These are phyloP conservation scores for Penicillium bovifimosum DNA, from an alignment of 495 filamentous ascomycete genomes.

Conservation along the genomic window DNA sequence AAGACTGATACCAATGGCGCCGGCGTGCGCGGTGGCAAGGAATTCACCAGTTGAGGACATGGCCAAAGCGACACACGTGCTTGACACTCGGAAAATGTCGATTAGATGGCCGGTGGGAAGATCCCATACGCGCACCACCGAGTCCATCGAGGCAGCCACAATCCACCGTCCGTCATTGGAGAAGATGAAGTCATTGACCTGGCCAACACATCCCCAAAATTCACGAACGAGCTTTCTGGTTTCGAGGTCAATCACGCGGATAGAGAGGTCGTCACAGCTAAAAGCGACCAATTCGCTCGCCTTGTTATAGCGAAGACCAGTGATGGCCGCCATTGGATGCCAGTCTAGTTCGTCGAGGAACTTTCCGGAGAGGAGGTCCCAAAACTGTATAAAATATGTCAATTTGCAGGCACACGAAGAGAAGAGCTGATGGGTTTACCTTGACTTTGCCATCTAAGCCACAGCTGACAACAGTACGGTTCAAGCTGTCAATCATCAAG, in stretches of 20 bases:
- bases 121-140: slow-evolving; percentile 85
- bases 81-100: slow-evolving; percentile 73
- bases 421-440: slow-evolving; percentile 18
- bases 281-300: slow-evolving; percentile 83
- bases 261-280: slow-evolving; percentile 80
- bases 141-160: slow-evolving; percentile 79
- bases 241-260: slow-evolving; percentile 84
- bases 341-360: slow-evolving; percentile 80
- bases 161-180: slow-evolving; percentile 94
- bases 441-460: slow-evolving; percentile 91
- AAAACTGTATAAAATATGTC: slow-evolving; percentile 53
- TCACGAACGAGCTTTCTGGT: slow-evolving; percentile 87
- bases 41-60: slow-evolving; percentile 90
- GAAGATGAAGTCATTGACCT: slow-evolving; percentile 82
- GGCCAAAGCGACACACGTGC: slow-evolving; percentile 71
- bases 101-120: slow-evolving; percentile 91
- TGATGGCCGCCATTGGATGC: slow-evolving; percentile 70
- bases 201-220: slow-evolving; percentile 79
- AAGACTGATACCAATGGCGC: slow-evolving; percentile 79
- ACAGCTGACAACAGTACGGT: slow-evolving; percentile 76
- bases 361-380: slow-evolving; percentile 79
- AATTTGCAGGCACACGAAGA: background rate
- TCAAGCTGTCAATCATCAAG: slow-evolving; percentile 75
- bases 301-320: slow-evolving; percentile 71
- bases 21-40: slow-evolving; percentile 80